Conservation (phyloP, 2,329 filamentous ascomycete genomes). For the Trichophyton schoenleinii region DNA sequence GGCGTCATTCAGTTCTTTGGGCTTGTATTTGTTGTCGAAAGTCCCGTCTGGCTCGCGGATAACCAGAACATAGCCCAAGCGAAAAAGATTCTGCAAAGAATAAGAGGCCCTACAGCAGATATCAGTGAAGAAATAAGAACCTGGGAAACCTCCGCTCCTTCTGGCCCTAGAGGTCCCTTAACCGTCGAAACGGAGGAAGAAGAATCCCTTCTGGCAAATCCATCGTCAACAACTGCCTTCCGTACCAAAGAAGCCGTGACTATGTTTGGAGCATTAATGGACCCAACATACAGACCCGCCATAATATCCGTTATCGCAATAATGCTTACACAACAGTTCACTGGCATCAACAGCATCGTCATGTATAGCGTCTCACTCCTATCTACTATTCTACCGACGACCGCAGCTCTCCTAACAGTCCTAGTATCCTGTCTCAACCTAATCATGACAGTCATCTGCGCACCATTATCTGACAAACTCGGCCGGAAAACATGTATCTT, state of each 20-base stretch:
- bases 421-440: slow-evolving; percentile 79
- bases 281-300: slow-evolving; percentile 57
- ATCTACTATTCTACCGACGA: slow-evolving; percentile 64
- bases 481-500: slow-evolving; percentile 79
- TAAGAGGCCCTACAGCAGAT: slow-evolving; percentile 57
- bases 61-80: slow-evolving; percentile 50
- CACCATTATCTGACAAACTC: slow-evolving; percentile 73
- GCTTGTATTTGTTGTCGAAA: slow-evolving; percentile 69
- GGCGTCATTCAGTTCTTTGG: slow-evolving; percentile 55
- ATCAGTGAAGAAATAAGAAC: slow-evolving; percentile 59
- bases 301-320: slow-evolving; percentile 76
- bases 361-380: slow-evolving; percentile 96
- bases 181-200: slow-evolving; percentile 41
- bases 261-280: slow-evolving; percentile 50
- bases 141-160: slow-evolving; percentile 37
- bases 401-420: slow-evolving; percentile 73
- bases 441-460: slow-evolving; percentile 64
- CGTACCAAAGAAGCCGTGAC: slow-evolving; percentile 53
- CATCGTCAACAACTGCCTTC: slow-evolving; percentile 52
- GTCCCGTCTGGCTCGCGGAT: slow-evolving; percentile 71
- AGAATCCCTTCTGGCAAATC: slow-evolving; percentile 49
- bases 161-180: background rate
- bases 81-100: slow-evolving; percentile 55
- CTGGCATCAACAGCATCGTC: slow-evolving; percentile 90
- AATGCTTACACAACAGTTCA: slow-evolving; percentile 87